These are phyloP conservation scores for Tolypocladium inflatum DNA, from an alignment of 2,329 filamentous ascomycete species.

Conservation along the genomic window DNA sequence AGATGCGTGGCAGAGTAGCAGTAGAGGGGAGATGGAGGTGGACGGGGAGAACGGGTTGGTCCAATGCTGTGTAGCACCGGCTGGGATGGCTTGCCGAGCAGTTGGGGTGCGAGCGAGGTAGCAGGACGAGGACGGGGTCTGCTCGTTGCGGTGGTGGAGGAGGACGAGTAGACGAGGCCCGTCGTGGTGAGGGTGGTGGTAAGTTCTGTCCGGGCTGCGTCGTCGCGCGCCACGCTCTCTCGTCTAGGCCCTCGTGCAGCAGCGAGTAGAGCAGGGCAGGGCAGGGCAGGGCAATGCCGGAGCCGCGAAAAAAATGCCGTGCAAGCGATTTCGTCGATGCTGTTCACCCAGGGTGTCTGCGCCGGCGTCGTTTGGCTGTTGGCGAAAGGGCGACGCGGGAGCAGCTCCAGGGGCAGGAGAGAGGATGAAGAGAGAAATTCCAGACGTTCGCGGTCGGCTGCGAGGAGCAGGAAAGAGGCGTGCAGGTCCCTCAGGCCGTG, in stretches of 20 bases:
- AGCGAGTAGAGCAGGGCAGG: background rate
- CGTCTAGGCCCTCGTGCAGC: background rate
- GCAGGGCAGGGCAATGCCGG: background rate
- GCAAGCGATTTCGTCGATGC: background rate
- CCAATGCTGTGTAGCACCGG: constrained; percentile 2
- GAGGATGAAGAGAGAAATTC: background rate
- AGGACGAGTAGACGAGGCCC: background rate
- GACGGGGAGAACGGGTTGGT: background rate
- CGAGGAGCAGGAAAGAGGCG: background rate
- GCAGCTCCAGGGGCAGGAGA: background rate
- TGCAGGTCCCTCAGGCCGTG: background rate
- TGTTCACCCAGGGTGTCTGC: background rate
- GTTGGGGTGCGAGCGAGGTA: background rate
- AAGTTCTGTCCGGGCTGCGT: background rate
- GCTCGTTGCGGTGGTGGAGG: background rate
- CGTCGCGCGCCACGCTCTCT: background rate
- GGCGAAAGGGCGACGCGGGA: background rate
- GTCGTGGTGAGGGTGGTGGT: background rate
- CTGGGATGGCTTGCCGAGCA: constrained; percentile 1
- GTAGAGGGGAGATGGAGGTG: background rate
- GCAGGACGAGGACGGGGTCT: background rate
- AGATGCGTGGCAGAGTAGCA: background rate
- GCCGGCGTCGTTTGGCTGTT: background rate
- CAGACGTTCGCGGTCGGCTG: background rate
- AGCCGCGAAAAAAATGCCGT: too few species aligned